Evolutionary conservation across 805 yeast species (phyloP).

Genomic region (Diddensiella caesifluorescens): DNA sequence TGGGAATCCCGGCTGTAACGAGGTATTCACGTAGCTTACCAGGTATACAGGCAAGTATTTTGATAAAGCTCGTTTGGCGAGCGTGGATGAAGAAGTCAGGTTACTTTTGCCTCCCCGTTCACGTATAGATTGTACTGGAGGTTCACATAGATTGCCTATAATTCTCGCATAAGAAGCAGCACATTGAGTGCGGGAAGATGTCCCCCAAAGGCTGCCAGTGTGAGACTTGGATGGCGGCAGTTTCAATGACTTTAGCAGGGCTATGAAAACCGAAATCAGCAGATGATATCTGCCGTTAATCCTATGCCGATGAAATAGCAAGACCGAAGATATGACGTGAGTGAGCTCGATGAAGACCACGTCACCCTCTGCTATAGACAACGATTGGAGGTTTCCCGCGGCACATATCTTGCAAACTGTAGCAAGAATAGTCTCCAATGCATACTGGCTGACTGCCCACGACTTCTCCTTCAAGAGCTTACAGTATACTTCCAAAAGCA

Average conservation of each 20-base stretch:
- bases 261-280: conserved; percentile 43
- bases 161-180: conserved; percentile 53
- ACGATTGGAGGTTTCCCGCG: neutral
- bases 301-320: conserved; percentile 65
- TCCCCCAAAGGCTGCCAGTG: conserved; percentile 3
- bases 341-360: conserved; percentile 38
- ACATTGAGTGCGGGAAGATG: conserved; percentile 25
- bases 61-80: conserved; percentile 57
- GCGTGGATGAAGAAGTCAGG: conserved; percentile 50
- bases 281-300: conserved; percentile 71
- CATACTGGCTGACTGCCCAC: conserved; percentile 62
- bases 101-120: conserved; percentile 32
- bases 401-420: conserved; percentile 24
- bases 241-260: conserved; percentile 47
- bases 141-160: conserved; percentile 68
- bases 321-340: conserved; percentile 51
- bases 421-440: conserved; percentile 51
- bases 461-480: conserved; percentile 42
- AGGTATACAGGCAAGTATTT: conserved; percentile 57
- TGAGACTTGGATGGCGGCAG: conserved; percentile 14
- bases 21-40: conserved; percentile 50
- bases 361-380: conserved; percentile 18
- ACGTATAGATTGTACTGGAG: conserved; percentile 37
- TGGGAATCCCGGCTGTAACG: conserved; percentile 47
- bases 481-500: conserved; percentile 2